Evolutionary conservation across 2,329 filamentous ascomycete species (phyloP).

Genomic region (Botryotinia globosa): DNA sequence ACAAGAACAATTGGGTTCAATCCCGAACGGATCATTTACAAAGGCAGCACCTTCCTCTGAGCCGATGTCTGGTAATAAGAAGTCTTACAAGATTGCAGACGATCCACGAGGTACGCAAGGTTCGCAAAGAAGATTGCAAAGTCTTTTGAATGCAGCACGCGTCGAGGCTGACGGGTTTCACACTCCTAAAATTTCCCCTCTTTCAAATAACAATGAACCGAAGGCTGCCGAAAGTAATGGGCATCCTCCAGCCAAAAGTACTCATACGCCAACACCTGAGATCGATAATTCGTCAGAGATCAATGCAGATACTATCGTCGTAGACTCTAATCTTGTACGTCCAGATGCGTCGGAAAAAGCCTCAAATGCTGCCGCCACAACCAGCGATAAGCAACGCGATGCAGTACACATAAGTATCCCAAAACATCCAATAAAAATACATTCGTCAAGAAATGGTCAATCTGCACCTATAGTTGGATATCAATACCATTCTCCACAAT

Average conservation of each 20-base stretch:
- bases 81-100: slow-evolving; percentile 15
- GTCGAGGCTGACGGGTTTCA: slow-evolving; percentile 2
- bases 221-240: neutral
- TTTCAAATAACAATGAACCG: neutral
- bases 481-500: neutral
- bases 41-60: neutral
- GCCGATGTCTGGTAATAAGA: neutral
- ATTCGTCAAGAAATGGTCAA: neutral
- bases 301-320: neutral
- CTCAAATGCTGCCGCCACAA: neutral
- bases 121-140: slow-evolving; percentile 15
- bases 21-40: neutral
- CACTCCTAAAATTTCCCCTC: neutral
- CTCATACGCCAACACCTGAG: neutral
- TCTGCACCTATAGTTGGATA: neutral
- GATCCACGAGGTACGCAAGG: slow-evolving; percentile 6
- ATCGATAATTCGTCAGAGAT: neutral
- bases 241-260: neutral
- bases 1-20: neutral
- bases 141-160: slow-evolving; percentile 13
- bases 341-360: neutral
- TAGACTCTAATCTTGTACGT: neutral
- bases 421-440: neutral
- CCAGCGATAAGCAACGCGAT: neutral
- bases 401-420: neutral